Conservation (phyloP, 345 rosid genomes). For the Turnera subulata region DNA sequence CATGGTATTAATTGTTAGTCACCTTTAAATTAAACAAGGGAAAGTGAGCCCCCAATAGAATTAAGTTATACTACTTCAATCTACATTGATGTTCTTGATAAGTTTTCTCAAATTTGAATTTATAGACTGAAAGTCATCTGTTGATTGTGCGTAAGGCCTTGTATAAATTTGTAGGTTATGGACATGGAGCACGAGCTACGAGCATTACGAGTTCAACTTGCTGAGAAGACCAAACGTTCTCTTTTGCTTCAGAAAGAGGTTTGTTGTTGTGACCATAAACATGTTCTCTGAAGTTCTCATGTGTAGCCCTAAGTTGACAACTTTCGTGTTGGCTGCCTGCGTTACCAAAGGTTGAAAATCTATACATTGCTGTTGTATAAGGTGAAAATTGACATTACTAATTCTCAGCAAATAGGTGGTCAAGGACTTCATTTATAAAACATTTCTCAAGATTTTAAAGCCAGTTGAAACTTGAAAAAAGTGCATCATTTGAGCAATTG, state of each 20-base stretch:
- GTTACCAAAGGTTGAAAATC: too few relatives aligned
- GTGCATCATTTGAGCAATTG: too few relatives aligned
- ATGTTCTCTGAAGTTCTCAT: background rate
- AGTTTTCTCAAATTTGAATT: slow-evolving; percentile 2
- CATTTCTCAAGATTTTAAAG: too few relatives aligned
- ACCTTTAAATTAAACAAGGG: background rate
- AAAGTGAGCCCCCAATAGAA: background rate
- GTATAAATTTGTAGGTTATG: slow-evolving; percentile 57
- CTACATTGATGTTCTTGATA: background rate
- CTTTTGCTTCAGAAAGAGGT: slow-evolving; percentile 78
- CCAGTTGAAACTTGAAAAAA: too few relatives aligned
- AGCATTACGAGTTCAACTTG: slow-evolving; percentile 78
- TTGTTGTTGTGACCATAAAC: background rate
- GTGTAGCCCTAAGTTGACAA: background rate
- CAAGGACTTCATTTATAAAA: too few relatives aligned
- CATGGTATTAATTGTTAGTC: background rate
- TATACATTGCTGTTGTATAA: too few relatives aligned
- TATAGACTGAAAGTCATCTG: background rate
- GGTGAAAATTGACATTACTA: too few relatives aligned
- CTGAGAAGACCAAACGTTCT: slow-evolving; percentile 68
- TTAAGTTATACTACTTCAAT: background rate
- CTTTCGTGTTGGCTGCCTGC: too few relatives aligned
- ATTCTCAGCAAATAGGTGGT: too few relatives aligned
- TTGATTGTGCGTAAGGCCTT: slow-evolving; percentile 6
- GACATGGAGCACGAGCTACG: slow-evolving; percentile 89